Evolutionary conservation across 2,329 filamentous ascomycete genomes (phyloP).

Genomic region (Penicillium thymicola): DNA sequence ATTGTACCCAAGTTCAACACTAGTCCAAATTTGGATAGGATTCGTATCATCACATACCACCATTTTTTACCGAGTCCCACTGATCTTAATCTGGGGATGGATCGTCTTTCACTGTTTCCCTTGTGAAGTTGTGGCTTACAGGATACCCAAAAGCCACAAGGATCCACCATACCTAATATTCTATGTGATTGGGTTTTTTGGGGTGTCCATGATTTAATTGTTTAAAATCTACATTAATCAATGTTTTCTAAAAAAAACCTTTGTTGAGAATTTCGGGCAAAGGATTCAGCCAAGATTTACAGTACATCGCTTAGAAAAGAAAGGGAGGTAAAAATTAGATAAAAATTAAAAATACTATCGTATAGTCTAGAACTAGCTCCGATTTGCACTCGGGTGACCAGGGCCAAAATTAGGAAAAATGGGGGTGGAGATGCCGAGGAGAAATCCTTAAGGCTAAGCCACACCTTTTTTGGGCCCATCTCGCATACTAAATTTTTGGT

Average conservation of each 20-base stretch:
- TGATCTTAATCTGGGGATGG: conserved; percentile 18
- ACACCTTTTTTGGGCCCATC: conserved; percentile 13
- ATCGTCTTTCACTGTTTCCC: conserved; percentile 1
- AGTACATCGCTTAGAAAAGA: background rate
- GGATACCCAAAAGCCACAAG: conserved; percentile 5
- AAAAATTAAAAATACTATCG: background rate
- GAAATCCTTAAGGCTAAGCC: conserved; percentile 21
- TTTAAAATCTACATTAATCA: background rate
- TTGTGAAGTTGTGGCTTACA: conserved; percentile 13
- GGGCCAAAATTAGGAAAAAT: conserved; percentile 10
- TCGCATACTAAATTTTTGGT: background rate
- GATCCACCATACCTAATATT: background rate
- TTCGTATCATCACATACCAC: background rate
- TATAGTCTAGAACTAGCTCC: conserved; percentile 9
- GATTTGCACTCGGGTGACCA: conserved; percentile 13
- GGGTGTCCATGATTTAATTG: conserved; percentile 2
- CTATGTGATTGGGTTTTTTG: conserved; percentile 8
- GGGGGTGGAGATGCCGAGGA: conserved; percentile 12
- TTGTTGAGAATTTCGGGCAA: background rate
- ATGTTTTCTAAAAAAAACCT: background rate
- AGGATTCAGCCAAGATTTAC: conserved; percentile 1
- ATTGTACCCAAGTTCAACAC: background rate
- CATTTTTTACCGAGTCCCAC: conserved; percentile 12
- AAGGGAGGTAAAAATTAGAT: no score
- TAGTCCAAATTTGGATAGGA: conserved; percentile 9